phyloP scores from a whole-genome alignment of 805 yeast genomes.

The Zygosaccharomyces gambellarensis region DNA sequence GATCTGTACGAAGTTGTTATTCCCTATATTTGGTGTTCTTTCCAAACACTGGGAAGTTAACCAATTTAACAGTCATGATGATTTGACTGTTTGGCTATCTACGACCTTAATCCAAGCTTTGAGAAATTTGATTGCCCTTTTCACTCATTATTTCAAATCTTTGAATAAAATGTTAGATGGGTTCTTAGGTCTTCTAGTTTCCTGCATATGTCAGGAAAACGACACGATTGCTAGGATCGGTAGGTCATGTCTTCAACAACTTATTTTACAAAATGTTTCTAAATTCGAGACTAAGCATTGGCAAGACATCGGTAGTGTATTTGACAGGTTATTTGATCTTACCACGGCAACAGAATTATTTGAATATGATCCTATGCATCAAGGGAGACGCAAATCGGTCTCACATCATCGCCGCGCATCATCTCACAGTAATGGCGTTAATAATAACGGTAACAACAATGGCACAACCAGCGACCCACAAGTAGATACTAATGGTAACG shows the following conservation, averaged over 20 bases:
- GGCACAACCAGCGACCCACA: conserved; percentile 10
- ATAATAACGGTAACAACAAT: conserved; percentile 6
- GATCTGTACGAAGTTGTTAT: conserved; percentile 69
- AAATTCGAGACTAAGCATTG: conserved; percentile 68
- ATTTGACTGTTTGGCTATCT: conserved; percentile 90
- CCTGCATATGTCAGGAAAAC: conserved; percentile 94
- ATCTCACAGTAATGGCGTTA: not conserved
- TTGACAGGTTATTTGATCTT: conserved; percentile 64
- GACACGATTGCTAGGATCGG: conserved; percentile 96
- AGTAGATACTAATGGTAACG: conserved; percentile 8
- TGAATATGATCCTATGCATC: conserved; percentile 42
- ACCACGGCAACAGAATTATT: conserved; percentile 87
- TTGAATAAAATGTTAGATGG: conserved; percentile 73
- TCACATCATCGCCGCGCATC: conserved; percentile 3
- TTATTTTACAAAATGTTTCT: conserved; percentile 67
- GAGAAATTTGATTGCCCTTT: conserved; percentile 77
- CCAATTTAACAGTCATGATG: conserved; percentile 69
- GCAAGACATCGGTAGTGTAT: conserved; percentile 61
- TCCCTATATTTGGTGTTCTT: conserved; percentile 85
- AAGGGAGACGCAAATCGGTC: conserved; percentile 28
- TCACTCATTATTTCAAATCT: conserved; percentile 74
- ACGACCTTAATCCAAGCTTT: conserved; percentile 95
- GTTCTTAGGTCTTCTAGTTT: conserved; percentile 67
- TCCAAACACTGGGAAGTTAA: conserved; percentile 69
- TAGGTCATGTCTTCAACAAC: conserved; percentile 75